Evolutionary conservation across 2,329 filamentous ascomycete genomes (phyloP), one percentile per base, ranked within the genome.

Genomic region (Sordariomycetes sp.): DNA sequence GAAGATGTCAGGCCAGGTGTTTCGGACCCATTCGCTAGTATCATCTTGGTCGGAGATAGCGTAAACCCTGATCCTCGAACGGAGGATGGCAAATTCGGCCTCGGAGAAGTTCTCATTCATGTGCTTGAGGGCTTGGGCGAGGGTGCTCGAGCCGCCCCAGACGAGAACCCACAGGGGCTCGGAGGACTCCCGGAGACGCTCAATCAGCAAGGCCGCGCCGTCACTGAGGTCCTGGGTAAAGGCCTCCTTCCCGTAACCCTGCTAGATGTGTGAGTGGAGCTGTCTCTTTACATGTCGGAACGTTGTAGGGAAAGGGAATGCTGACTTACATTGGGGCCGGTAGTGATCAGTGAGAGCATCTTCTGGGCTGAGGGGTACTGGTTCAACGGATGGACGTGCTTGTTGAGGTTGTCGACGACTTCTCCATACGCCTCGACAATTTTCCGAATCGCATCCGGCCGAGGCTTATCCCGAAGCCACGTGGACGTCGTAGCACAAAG

Each of bases 1-100:
- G 61, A 79, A 76, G 7, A 83, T 63, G 28, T 78, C 73, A 0
- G 80, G 78, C 59, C 75, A 82, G 2, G 70, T 72, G 52, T 69
- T 66, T 17, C 80, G 74, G 39, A 84, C 76, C 79, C 79, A 83
- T 0, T 72, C 66, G 0, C 78, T 79, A 0, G 76, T 75, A 60
- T 84, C 75, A 60, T 83, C 80, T 61, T 83, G 80, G 60, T 83
- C 80, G 7, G 77, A 81, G 57, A 83, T 81, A 39, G 79, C 67
- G 63, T 81, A 81, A 10, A 80, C 70, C 13, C 77, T 69, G 3
- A 81, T 64, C 60, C 74, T 75, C 2, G 66, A 61, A 2, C 70
- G 65, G 24, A 80, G 66, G 0, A 57, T 59, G 0, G 67, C 64
- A 2, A 28, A 13, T 4, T 36, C 53, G 1, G 71, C 65, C 1